phyloP scores from a whole-genome alignment of 2,329 filamentous ascomycete species.

The Talaromyces amestolkiae region DNA sequence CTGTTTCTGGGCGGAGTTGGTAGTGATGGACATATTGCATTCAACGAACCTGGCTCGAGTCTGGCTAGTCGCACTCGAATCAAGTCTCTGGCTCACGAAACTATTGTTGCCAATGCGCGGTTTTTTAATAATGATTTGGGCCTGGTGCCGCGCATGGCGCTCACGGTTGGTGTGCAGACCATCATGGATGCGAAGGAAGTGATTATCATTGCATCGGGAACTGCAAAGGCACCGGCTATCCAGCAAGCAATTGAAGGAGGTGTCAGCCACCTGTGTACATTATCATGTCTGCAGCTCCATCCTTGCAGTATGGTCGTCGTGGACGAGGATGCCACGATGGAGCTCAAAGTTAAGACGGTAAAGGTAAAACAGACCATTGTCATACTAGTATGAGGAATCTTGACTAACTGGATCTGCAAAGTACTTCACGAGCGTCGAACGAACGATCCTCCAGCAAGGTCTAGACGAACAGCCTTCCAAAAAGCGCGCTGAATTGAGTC shows the following conservation, averaged over 20 bases:
- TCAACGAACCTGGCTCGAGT: conserved; percentile 78
- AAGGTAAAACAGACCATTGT: neutral
- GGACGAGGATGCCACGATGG: conserved; percentile 19
- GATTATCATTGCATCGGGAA: conserved; percentile 14
- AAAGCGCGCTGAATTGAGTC: neutral
- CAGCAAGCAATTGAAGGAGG: conserved; percentile 17
- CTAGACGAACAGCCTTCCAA: neutral
- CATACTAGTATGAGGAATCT: too few species aligned
- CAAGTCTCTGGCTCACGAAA: conserved; percentile 76
- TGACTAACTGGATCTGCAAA: neutral
- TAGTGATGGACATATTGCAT: conserved; percentile 77
- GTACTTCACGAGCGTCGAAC: conserved; percentile 18
- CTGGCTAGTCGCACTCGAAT: conserved; percentile 69
- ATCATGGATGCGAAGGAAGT: conserved; percentile 18
- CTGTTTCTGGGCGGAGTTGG: conserved; percentile 76
- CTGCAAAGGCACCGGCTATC: conserved; percentile 12
- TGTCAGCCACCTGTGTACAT: conserved; percentile 16
- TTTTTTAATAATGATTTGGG: conserved; percentile 65
- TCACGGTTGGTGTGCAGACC: conserved; percentile 20
- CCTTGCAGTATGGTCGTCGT: conserved; percentile 17
- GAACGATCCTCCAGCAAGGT: neutral
- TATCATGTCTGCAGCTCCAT: conserved; percentile 19
- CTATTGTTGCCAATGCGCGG: conserved; percentile 71
- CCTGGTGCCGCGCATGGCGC: conserved; percentile 16
- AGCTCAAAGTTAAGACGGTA: conserved; percentile 17